phyloP scores from a whole-genome alignment of 371 early-diverging fungal genomes.

The Syncephalastrum racemosum region DNA sequence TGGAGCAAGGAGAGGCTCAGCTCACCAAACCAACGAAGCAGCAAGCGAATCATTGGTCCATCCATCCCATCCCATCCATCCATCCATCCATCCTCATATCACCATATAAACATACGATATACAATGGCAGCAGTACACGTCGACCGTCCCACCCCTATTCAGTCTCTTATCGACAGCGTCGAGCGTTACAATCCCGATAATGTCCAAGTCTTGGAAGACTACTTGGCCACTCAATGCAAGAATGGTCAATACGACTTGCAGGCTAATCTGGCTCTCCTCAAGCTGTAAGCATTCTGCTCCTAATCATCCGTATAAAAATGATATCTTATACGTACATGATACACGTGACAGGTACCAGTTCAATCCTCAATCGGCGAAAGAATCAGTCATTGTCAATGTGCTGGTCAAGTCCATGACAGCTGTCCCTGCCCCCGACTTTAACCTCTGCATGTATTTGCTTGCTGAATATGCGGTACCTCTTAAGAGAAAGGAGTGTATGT shows the following conservation, averaged over 20 bases:
- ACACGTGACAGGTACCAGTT: slow-evolving; percentile 73
- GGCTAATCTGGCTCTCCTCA: slow-evolving; percentile 89
- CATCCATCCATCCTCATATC: slow-evolving; percentile 5
- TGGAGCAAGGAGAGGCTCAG: not conserved
- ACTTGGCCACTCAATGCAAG: slow-evolving; percentile 77
- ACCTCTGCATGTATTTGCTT: slow-evolving; percentile 83
- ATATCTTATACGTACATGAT: slow-evolving; percentile 5
- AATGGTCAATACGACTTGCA: slow-evolving; percentile 79
- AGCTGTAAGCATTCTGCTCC: slow-evolving; percentile 62
- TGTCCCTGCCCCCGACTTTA: slow-evolving; percentile 87
- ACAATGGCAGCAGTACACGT: slow-evolving; percentile 16
- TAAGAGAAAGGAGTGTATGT: slow-evolving; percentile 1
- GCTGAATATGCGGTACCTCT: slow-evolving; percentile 72
- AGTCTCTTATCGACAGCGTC: slow-evolving; percentile 74
- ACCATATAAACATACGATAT: not conserved
- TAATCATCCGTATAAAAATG: not conserved
- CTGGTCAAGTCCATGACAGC: slow-evolving; percentile 83
- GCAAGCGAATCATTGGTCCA: no score
- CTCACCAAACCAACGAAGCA: not conserved
- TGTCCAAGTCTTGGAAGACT: slow-evolving; percentile 76
- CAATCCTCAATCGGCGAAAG: slow-evolving; percentile 77
- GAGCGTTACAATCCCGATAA: slow-evolving; percentile 92
- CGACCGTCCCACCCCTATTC: slow-evolving; percentile 75
- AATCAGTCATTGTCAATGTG: slow-evolving; percentile 69
- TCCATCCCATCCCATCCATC: no score